Base-by-base conservation (phyloP, 225 moss, liverwort and hornwort genomes). In the Takakia lepidozioides region DNA sequence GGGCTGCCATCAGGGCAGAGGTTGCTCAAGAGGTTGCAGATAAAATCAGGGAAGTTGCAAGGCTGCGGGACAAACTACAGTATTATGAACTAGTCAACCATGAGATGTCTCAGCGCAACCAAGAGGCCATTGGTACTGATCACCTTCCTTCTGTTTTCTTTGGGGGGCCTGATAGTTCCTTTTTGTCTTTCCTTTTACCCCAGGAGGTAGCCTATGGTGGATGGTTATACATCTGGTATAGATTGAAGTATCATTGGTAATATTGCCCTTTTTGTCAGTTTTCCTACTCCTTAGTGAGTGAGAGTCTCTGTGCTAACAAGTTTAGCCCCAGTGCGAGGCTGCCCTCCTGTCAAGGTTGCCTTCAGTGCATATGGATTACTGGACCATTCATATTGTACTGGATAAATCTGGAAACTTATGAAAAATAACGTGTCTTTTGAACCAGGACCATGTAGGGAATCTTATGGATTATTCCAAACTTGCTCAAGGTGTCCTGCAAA, bases 91-190 rank as follows among this genome's bases (percentile, higher is more conserved):
- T 84, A 61, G 75, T 95, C 57, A 86, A 86, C 46, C 86, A 90
- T 29, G 86, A 95, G 70, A 95, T 95, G 90, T 95, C 90, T 45
- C 93, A 95, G 44, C 72, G 76, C 29, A 95, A 95, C 44, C 93
- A 95, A 75, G 82, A 95, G 74, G 76, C 86, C 25, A 87, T 95
- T 0, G 84, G 89, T 89, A 75, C 55, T 46, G 58, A 51, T 24
- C 59, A 1, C 29, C n/a, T 52, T 47, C 44, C 49, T 19, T 19
- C 40, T 42, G 24, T 9, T 9, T 42, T 15, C 30, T 8, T 27
- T 23, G 36, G 7, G 16, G 23, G 36, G 38, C 32, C 10, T 18
- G 23, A 41, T 10, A 19, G 22, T 43, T 15, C 21, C 21, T 27
- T 8, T 57, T 44, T 10, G 2, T 2, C 27, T 49, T 19, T 49